phyloP scores from a whole-genome alignment of 139 green algal genomes.

The Nannochloris sp. region DNA sequence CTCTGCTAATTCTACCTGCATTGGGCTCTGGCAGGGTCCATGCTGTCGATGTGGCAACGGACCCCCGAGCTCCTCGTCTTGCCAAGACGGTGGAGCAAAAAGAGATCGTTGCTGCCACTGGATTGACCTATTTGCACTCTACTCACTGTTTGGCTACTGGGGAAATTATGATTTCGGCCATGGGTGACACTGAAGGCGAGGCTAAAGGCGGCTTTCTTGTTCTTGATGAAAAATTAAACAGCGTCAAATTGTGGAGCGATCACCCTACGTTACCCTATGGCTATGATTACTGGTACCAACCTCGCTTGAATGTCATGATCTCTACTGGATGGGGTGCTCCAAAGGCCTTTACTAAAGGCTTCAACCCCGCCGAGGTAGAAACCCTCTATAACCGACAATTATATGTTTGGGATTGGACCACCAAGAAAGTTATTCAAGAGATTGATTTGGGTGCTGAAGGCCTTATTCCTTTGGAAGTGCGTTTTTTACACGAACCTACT shows the following conservation, averaged over 20 bases:
- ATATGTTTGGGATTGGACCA: constrained; percentile 70
- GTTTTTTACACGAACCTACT: constrained; percentile 74
- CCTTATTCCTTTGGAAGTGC: constrained; percentile 70
- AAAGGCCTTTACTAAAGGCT: constrained; percentile 62
- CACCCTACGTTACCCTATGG: too few species aligned
- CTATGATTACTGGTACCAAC: constrained; percentile 63
- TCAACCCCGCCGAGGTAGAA: constrained; percentile 54
- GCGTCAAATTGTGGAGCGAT: constrained; percentile 57
- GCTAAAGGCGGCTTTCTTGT: constrained; percentile 64
- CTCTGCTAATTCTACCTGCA: constrained; percentile 56
- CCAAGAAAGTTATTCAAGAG: constrained; percentile 41
- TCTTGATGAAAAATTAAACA: constrained; percentile 53
- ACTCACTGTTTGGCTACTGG: constrained; percentile 61
- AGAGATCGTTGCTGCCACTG: constrained; percentile 40
- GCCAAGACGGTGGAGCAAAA: constrained; percentile 46
- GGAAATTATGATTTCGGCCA: constrained; percentile 36
- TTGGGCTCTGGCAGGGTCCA: constrained; percentile 25
- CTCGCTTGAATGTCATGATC: constrained; percentile 72
- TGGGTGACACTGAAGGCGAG: constrained; percentile 56
- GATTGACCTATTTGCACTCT: constrained; percentile 57
- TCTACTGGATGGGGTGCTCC: constrained; percentile 62
- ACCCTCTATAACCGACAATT: constrained; percentile 50
- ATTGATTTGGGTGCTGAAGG: constrained; percentile 64
- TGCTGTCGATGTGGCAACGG: constrained; percentile 42
- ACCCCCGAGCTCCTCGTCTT: constrained; percentile 48